Evolutionary conservation across 345 rosid species (phyloP).

Genomic region (Camelina laxa): DNA sequence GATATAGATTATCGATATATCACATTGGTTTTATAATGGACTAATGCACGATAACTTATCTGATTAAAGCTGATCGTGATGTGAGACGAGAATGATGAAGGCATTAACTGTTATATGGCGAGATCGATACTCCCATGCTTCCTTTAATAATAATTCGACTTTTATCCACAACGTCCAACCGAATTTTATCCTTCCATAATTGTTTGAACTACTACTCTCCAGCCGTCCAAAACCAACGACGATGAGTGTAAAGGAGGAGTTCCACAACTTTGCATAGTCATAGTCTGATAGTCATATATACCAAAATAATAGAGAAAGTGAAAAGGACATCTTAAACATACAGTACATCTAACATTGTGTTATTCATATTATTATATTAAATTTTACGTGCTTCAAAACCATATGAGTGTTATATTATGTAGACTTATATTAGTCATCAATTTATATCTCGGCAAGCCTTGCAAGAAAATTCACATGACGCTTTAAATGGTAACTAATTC

Average conservation of each 20-base stretch:
- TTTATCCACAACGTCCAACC: neutral
- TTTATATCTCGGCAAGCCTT: neutral
- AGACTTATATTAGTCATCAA: neutral
- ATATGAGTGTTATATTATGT: neutral
- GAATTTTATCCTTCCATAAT: neutral
- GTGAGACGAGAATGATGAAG: slow-evolving; percentile 5
- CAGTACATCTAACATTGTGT: neutral
- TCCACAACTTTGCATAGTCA: neutral
- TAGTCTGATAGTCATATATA: neutral
- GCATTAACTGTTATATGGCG: neutral
- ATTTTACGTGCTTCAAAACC: neutral
- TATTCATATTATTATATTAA: neutral
- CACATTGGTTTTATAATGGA: neutral
- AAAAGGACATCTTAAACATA: neutral
- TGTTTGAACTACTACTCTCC: neutral
- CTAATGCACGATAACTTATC: neutral
- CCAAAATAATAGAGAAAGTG: neutral
- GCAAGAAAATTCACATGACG: neutral
- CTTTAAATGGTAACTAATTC: neutral
- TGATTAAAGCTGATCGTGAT: neutral
- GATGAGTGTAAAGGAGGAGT: neutral
- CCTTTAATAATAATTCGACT: neutral
- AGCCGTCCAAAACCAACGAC: neutral
- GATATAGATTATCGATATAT: neutral
- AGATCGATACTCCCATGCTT: neutral